Base-by-base conservation (phyloP, 805 yeast species). In the Diddensiella caesifluorescens region DNA sequence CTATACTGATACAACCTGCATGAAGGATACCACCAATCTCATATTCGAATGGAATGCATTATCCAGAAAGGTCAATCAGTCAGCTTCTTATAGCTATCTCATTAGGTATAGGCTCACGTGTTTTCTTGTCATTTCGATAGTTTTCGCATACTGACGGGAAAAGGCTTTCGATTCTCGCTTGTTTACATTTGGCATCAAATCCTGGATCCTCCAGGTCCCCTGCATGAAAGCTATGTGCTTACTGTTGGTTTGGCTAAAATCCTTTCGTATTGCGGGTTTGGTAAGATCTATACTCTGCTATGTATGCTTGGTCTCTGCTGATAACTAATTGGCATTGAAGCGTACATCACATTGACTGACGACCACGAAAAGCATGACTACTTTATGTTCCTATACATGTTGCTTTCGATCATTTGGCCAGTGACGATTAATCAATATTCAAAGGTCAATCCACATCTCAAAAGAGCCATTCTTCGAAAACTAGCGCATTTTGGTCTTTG, bases 361-460 rank as follows among this genome's bases (percentile, higher is more conserved):
- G 7, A 33, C 19, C 20, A 2, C 12, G 4, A 3, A 12, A 18
- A 32, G 23, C 23, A 30, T 20, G 38, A 22, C 10, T 39, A 13
- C 21, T 20, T 6, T 23, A 22, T 19, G 22, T n/a, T 19, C 26
- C 28, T 28, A 6, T 41, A 16, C 12, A 5, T 35, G 22, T 19
- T 36, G 7, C 21, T 26, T 9, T 9, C 25, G 2, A 18, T 76
- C 81, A 69, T 85, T 78, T 54, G 76, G 83, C 32, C 87, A 83
- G 56, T 95, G 85, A 60, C 82, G 82, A n/a, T n/a, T n/a, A n/a
- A n/a, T n/a, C n/a, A n/a, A n/a, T n/a, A n/a, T n/a, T n/a, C n/a
- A n/a, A n/a, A n/a, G n/a, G n/a, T n/a, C n/a, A n/a, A n/a, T n/a
- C n/a, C n/a, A n/a, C n/a, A n/a, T n/a, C n/a, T n/a, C n/a, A n/a